A percentile compares a stretch with the other conserved stretches of the same genome.
Evolutionary conservation across 192 early-diverging fungal genomes (phyloP).

Genomic region (Backusella circina): DNA sequence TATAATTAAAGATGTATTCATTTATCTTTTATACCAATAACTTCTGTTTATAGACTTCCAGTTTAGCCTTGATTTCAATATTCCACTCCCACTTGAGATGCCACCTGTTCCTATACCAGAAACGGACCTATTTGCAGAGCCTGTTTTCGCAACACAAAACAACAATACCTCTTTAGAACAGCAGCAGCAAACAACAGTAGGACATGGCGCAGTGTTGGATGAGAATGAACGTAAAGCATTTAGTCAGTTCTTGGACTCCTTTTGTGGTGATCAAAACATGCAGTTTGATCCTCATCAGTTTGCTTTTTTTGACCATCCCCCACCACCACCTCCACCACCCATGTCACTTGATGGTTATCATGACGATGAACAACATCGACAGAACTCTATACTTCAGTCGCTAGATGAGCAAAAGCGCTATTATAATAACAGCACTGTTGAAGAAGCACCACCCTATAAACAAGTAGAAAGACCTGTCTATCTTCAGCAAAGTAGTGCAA

Average conservation of each 20-base stretch:
- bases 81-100: background rate
- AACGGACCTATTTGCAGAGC: background rate
- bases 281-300: slow-evolving; percentile 10
- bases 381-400: slow-evolving; percentile 1
- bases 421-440: background rate
- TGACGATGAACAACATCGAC: slow-evolving; percentile 4
- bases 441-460: background rate
- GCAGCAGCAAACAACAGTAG: background rate
- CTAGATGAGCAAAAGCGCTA: slow-evolving; percentile 5
- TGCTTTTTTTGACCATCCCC: background rate
- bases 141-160: background rate
- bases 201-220: slow-evolving; percentile 17
- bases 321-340: background rate
- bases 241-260: slow-evolving; percentile 46
- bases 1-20: background rate
- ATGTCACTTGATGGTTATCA: background rate
- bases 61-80: slow-evolving; percentile 16
- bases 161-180: background rate
- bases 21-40: background rate
- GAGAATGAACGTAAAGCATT: slow-evolving; percentile 46
- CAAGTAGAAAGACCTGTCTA: background rate
- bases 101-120: background rate
- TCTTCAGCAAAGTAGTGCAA: slow-evolving; percentile 5
- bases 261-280: slow-evolving; percentile 46
- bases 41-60: slow-evolving; percentile 29